Evolutionary conservation across 1,284 basidiomycete genomes (phyloP).

Genomic region (Apiotrichum siamense): DNA sequence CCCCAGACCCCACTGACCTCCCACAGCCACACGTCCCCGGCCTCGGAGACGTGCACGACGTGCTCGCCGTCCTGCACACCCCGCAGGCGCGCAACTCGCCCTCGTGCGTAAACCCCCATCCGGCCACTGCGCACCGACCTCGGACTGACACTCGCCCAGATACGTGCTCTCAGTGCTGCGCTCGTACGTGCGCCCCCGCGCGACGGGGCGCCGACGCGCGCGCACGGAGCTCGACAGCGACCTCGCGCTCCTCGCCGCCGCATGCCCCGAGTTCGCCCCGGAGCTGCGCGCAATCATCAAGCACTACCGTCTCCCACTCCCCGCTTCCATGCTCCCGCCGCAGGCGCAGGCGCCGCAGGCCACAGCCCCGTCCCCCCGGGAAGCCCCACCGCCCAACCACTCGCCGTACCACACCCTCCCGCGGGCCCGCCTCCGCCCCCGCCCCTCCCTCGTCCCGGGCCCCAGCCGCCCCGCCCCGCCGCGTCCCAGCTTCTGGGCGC

Average conservation of each 20-base stretch:
- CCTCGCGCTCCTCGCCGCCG: background rate
- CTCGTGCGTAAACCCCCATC: background rate
- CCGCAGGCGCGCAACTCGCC: background rate
- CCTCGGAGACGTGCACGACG: background rate
- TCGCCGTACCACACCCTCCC: background rate
- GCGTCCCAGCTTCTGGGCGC: background rate
- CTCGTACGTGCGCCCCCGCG: background rate
- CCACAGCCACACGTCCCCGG: background rate
- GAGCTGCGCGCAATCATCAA: slow-evolving; percentile 4
- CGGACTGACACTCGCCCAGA: background rate
- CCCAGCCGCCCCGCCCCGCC: background rate
- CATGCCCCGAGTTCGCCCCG: slow-evolving; percentile 2
- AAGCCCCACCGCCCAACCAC: background rate
- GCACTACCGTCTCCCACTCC: background rate
- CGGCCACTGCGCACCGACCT: background rate
- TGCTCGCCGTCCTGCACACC: background rate
- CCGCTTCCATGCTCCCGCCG: background rate
- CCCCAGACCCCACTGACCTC: background rate
- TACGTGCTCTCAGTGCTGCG: background rate
- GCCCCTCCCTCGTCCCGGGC: background rate
- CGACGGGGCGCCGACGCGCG: background rate
- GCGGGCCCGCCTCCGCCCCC: background rate
- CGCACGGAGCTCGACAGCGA: background rate
- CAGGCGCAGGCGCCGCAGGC: background rate
- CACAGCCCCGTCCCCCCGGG: background rate